Percentiles rank a stretch among this genome's conserved stretches.
Conservation (phyloP, 441 rosid species). For the Viola pubescens region DNA sequence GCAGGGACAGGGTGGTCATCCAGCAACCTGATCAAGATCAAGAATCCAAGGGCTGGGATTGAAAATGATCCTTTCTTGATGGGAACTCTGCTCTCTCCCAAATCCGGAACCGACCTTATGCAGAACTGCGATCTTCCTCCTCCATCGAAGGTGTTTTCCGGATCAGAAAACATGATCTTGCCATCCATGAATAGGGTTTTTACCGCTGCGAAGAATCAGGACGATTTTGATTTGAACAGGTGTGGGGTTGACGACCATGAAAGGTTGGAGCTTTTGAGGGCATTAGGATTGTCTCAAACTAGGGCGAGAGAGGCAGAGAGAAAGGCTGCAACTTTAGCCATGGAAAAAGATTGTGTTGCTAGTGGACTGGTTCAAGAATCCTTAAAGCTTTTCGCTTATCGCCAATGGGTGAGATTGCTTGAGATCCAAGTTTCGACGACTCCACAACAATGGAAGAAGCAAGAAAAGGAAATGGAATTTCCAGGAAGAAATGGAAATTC, state of each 20-base stretch:
- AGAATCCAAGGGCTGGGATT: constrained; percentile 5
- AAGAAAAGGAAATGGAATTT: constrained; percentile 4
- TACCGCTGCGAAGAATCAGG: constrained; percentile 9
- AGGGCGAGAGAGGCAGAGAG: constrained; percentile 64
- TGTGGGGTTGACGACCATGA: constrained; percentile 13
- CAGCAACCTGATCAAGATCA: constrained; percentile 14
- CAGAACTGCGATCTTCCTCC: constrained; percentile 66
- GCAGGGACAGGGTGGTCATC: constrained; percentile 27
- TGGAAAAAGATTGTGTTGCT: constrained; percentile 34
- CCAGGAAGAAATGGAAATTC: constrained; percentile 5
- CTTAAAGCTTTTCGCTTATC: constrained; percentile 32
- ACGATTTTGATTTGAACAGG: constrained; percentile 5
- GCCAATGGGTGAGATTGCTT: constrained; percentile 44
- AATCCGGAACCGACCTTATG: constrained; percentile 29
- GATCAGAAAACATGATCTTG: constrained; percentile 21
- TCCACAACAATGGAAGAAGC: constrained; percentile 15
- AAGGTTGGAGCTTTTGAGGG: constrained; percentile 49
- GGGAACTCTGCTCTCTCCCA: constrained; percentile 26
- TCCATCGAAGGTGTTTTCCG: constrained; percentile 39
- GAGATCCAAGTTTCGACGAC: constrained; percentile 33
- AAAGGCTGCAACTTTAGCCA: constrained; percentile 29
- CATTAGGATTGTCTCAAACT: constrained; percentile 54
- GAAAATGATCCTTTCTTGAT: constrained; percentile 22
- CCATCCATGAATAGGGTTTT: constrained; percentile 26
- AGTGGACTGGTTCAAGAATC: constrained; percentile 36